A percentile compares a stretch with the other conserved stretches of the same genome.
phyloP scores from a whole-genome alignment of 1,284 basidiomycete species.

The Wallemia ichthyophaga region DNA sequence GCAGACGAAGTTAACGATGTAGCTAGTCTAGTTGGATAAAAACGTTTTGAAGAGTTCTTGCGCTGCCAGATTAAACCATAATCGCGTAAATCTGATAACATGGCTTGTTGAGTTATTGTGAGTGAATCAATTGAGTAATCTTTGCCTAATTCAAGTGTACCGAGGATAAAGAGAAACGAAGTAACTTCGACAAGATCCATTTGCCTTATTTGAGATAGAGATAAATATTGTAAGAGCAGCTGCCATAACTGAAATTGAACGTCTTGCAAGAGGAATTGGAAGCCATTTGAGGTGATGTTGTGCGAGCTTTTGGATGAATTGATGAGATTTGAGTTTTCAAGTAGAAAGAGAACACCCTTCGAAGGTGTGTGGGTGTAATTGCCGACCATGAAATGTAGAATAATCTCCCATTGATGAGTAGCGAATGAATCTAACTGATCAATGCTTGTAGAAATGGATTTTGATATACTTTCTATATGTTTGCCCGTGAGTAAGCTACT shows the following conservation, averaged over 20 bases:
- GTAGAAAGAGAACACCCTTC: conserved; percentile 47
- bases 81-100: conserved; percentile 71
- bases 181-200: conserved; percentile 85
- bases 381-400: conserved; percentile 86
- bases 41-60: conserved; percentile 29
- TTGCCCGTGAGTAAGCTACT: background rate
- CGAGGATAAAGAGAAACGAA: conserved; percentile 80
- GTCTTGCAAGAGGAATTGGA: conserved; percentile 85
- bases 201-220: conserved; percentile 44
- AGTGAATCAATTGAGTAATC: conserved; percentile 65
- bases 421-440: conserved; percentile 57
- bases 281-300: conserved; percentile 78
- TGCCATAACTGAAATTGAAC: conserved; percentile 98
- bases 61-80: conserved; percentile 77
- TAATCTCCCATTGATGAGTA: conserved; percentile 82
- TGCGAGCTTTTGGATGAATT: conserved; percentile 17
- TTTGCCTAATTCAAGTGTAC: conserved; percentile 73
- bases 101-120: conserved; percentile 47
- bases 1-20: conserved; percentile 65
- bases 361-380: conserved; percentile 37
- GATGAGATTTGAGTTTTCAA: conserved; percentile 71
- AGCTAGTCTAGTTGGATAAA: conserved; percentile 83
- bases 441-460: conserved; percentile 18
- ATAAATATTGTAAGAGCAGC: conserved; percentile 61
- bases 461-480: background rate